A percentile compares a stretch with the other conserved stretches of the same genome.
These are phyloP conservation scores for Thymus quinquecostatus DNA, from an alignment of 257 asterid genomes.

Conservation along the genomic window DNA sequence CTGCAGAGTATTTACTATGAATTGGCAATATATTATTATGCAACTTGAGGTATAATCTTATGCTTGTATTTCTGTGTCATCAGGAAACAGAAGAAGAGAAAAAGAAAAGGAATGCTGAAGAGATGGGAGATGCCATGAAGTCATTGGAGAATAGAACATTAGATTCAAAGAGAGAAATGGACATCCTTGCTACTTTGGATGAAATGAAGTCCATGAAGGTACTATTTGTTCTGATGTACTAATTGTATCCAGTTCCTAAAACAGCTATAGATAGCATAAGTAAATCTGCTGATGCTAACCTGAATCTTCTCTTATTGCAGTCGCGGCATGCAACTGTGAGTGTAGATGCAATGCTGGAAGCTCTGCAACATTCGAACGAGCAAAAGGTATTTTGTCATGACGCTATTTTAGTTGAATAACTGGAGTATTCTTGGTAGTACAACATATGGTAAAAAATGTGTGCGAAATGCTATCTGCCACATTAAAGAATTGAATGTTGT, in stretches of 20 bases:
- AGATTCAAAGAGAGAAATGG: slow-evolving; percentile 93
- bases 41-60: slow-evolving; percentile 8
- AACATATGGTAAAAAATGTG: background rate
- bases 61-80: slow-evolving; percentile 1
- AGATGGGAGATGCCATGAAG: slow-evolving; percentile 98
- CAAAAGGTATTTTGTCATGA: slow-evolving; percentile 47
- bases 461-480: background rate
- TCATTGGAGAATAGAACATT: slow-evolving; percentile 83
- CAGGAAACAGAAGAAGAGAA: slow-evolving; percentile 66
- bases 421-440: slow-evolving; percentile 6
- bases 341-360: slow-evolving; percentile 89
- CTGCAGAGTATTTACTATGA: background rate
- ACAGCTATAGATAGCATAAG: background rate
- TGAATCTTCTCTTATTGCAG: slow-evolving; percentile 34
- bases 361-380: slow-evolving; percentile 62
- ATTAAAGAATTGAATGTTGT: background rate
- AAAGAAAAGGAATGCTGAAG: slow-evolving; percentile 72
- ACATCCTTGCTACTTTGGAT: slow-evolving; percentile 85
- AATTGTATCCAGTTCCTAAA: background rate
- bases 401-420: slow-evolving; percentile 18
- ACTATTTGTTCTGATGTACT: background rate
- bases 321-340: slow-evolving; percentile 88
- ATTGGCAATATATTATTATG: background rate
- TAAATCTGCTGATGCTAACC: slow-evolving; percentile 16
- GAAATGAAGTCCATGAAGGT: slow-evolving; percentile 97